Evolutionary conservation across 177 flowering plant species (phyloP).

Genomic region (Vitis hybrid): DNA sequence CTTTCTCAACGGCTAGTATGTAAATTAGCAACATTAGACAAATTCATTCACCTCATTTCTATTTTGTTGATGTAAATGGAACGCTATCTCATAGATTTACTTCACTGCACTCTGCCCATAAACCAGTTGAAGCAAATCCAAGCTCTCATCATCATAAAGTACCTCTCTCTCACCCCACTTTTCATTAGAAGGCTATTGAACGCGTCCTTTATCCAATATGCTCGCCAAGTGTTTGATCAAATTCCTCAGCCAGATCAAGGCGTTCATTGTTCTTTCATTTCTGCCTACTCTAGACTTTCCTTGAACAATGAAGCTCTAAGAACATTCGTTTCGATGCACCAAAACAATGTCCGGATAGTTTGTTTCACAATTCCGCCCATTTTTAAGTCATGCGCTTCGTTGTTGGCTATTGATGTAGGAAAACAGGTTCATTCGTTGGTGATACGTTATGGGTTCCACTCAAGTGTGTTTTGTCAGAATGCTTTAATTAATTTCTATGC

Average conservation of each 20-base stretch:
- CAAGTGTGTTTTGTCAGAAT: slow-evolving; percentile 31
- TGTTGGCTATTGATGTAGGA: slow-evolving; percentile 26
- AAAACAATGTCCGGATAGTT: neutral
- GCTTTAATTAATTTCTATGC: slow-evolving; percentile 45
- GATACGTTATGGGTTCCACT: slow-evolving; percentile 27
- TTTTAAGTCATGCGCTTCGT: slow-evolving; percentile 32
- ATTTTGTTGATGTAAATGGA: slow-evolving; percentile 6
- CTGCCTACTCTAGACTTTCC: slow-evolving; percentile 22
- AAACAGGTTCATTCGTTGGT: slow-evolving; percentile 38
- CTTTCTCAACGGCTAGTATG: neutral
- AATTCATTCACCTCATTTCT: neutral
- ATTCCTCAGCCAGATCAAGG: slow-evolving; percentile 28
- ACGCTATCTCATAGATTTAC: slow-evolving; percentile 12
- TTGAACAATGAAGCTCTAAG: slow-evolving; percentile 8
- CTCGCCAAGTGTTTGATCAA: slow-evolving; percentile 15
- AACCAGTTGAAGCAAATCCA: slow-evolving; percentile 39
- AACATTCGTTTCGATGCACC: slow-evolving; percentile 7
- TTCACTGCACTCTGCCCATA: slow-evolving; percentile 14
- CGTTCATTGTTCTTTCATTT: slow-evolving; percentile 23
- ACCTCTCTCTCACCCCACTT: slow-evolving; percentile 13
- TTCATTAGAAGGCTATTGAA: slow-evolving; percentile 4
- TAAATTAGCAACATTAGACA: neutral
- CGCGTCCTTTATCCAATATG: slow-evolving; percentile 5
- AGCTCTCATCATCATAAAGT: slow-evolving; percentile 20
- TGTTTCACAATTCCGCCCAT: slow-evolving; percentile 30